Conservation (phyloP, 805 yeast genomes). For the Cyberlindnera nakhonratchasimensis region DNA sequence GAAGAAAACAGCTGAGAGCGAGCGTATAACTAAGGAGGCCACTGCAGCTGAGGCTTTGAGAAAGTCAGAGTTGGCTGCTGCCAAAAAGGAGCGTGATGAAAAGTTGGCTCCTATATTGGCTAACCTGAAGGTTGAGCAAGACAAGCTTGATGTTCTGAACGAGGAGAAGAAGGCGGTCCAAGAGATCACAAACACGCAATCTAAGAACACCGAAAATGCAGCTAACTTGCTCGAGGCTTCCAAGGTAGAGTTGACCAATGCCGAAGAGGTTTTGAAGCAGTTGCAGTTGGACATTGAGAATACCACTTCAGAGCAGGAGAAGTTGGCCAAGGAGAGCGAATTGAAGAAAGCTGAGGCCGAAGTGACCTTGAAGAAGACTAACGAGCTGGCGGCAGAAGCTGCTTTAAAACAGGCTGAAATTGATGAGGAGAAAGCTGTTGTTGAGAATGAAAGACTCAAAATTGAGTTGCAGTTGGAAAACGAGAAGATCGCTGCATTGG, state of each 20-base stretch:
- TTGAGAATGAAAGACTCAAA: slow-evolving; percentile 34
- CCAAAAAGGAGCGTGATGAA: slow-evolving; percentile 52
- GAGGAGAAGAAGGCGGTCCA: slow-evolving; percentile 45
- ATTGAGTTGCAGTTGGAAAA: slow-evolving; percentile 36
- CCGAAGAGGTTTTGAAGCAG: slow-evolving; percentile 34
- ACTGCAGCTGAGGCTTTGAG: slow-evolving; percentile 44
- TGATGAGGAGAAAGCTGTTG: slow-evolving; percentile 35
- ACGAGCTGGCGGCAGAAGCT: slow-evolving; percentile 36
- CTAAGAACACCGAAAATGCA: slow-evolving; percentile 42
- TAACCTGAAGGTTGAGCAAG: slow-evolving; percentile 47
- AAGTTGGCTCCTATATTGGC: slow-evolving; percentile 52
- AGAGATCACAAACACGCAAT: slow-evolving; percentile 43
- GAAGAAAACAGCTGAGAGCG: slow-evolving; percentile 29
- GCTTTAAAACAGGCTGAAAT: slow-evolving; percentile 36
- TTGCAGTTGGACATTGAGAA: slow-evolving; percentile 32
- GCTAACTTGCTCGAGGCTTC: slow-evolving; percentile 41
- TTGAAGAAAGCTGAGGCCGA: slow-evolving; percentile 31
- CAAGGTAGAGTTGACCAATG: slow-evolving; percentile 36
- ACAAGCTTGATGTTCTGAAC: slow-evolving; percentile 46
- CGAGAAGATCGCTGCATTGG: slow-evolving; percentile 32
- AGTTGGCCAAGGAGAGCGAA: slow-evolving; percentile 31
- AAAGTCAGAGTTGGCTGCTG: slow-evolving; percentile 36
- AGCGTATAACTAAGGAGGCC: slow-evolving; percentile 25
- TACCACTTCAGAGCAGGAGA: slow-evolving; percentile 30
- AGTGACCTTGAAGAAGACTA: slow-evolving; percentile 32